These are phyloP conservation scores for Leptodermis oblonga DNA, from an alignment of 257 asterid genomes.

Conservation along the genomic window DNA sequence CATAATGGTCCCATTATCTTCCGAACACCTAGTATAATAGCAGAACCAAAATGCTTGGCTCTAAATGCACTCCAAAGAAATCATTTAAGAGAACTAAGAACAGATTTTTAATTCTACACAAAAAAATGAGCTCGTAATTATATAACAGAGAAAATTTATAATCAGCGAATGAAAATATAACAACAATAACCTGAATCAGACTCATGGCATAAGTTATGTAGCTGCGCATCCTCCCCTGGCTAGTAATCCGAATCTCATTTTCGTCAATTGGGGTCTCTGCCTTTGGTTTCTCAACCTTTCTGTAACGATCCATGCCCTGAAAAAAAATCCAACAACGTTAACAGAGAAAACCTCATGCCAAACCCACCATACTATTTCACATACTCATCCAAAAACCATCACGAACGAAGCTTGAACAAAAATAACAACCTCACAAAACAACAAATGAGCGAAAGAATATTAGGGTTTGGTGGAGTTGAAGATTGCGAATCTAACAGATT, in stretches of 20 bases:
- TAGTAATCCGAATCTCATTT: slow-evolving; percentile 72
- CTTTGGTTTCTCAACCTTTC: slow-evolving; percentile 66
- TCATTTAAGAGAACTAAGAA: neutral
- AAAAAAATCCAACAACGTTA: neutral
- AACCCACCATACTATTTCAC: neutral
- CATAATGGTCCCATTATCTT: no score
- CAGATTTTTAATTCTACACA: neutral
- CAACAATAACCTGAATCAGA: slow-evolving; percentile 36
- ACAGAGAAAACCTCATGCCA: neutral
- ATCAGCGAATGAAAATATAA: neutral
- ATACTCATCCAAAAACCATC: neutral
- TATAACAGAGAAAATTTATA: neutral
- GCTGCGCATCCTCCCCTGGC: slow-evolving; percentile 71
- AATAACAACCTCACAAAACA: neutral
- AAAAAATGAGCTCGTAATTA: neutral
- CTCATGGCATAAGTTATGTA: slow-evolving; percentile 63
- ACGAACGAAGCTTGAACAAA: neutral
- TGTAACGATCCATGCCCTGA: slow-evolving; percentile 63
- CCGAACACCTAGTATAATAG: no score
- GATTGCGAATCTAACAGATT: neutral
- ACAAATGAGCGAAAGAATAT: neutral
- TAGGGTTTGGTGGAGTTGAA: slow-evolving; percentile 2
- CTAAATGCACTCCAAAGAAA: no score
- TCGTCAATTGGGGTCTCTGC: slow-evolving; percentile 52
- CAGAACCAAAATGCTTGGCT: neutral